phyloP scores from a whole-genome alignment of 2,329 filamentous ascomycete genomes.

The Fusarium burgessii region DNA sequence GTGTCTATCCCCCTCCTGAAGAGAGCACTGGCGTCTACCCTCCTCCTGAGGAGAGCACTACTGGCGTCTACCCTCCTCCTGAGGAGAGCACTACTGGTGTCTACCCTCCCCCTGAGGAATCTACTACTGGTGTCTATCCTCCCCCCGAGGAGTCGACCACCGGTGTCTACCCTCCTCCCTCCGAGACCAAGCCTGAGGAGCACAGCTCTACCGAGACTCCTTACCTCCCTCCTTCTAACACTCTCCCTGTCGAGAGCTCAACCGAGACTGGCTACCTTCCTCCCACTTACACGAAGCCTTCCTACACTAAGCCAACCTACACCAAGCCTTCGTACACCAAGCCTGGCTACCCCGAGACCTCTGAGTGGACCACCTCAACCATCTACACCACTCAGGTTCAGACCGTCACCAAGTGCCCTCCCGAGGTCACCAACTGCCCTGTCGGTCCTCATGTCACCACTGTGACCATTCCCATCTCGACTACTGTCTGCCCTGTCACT shows the following conservation, averaged over 20 bases:
- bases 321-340: constrained; percentile 19
- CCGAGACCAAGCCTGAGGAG: not conserved
- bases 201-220: not conserved
- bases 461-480: not conserved
- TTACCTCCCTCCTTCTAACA: not conserved
- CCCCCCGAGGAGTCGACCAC: constrained; percentile 1
- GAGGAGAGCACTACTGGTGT: not conserved
- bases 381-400: constrained; percentile 34
- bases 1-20: not conserved
- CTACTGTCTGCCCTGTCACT: not conserved
- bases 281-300: constrained; percentile 15
- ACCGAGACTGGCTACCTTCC: not conserved
- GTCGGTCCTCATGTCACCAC: not conserved
- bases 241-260: not conserved
- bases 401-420: constrained; percentile 29
- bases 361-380: constrained; percentile 28
- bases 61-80: not conserved
- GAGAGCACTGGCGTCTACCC: not conserved
- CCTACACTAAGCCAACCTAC: constrained; percentile 9
- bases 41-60: not conserved
- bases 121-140: not conserved
- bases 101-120: not conserved
- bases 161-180: not conserved
- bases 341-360: constrained; percentile 22
- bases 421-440: constrained; percentile 20